phyloP scores from a whole-genome alignment of 805 yeast species.

The Starmerella potacharoeniae region DNA sequence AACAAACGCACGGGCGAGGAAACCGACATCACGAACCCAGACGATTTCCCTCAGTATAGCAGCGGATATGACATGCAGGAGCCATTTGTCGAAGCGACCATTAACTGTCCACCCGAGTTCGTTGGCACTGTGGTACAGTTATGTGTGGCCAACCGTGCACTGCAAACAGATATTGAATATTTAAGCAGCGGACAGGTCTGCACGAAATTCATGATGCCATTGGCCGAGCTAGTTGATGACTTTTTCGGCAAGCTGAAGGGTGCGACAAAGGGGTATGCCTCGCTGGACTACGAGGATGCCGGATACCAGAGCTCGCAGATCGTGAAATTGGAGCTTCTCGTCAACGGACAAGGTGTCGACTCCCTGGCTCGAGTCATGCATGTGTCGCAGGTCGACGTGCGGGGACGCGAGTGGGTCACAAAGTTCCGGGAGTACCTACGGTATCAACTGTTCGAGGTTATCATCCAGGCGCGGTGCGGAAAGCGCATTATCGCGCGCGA shows the following conservation, averaged over 20 bases:
- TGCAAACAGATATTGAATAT: conserved; percentile 67
- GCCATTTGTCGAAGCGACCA: conserved; percentile 81
- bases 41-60: conserved; percentile 65
- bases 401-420: conserved; percentile 73
- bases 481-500: conserved; percentile 77
- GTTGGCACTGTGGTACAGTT: conserved; percentile 76
- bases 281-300: conserved; percentile 86
- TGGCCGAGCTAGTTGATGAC: conserved; percentile 86
- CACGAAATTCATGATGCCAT: conserved; percentile 68
- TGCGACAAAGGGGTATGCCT: conserved; percentile 82
- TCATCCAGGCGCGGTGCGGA: conserved; percentile 80
- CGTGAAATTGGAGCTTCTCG: conserved; percentile 76
- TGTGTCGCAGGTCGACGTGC: conserved; percentile 54
- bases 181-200: conserved; percentile 70
- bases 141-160: conserved; percentile 75
- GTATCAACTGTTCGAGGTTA: conserved; percentile 82
- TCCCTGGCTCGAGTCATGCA: conserved; percentile 90
- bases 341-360: conserved; percentile 81
- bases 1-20: conserved; percentile 51
- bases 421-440: conserved; percentile 68
- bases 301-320: conserved; percentile 75
- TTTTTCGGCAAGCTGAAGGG: conserved; percentile 91
- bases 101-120: conserved; percentile 84
- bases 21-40: conserved; percentile 71
- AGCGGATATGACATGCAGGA: conserved; percentile 36